Base-by-base conservation (phyloP, 176 grass and related monocot genomes). In the Elaeis guineensis region DNA sequence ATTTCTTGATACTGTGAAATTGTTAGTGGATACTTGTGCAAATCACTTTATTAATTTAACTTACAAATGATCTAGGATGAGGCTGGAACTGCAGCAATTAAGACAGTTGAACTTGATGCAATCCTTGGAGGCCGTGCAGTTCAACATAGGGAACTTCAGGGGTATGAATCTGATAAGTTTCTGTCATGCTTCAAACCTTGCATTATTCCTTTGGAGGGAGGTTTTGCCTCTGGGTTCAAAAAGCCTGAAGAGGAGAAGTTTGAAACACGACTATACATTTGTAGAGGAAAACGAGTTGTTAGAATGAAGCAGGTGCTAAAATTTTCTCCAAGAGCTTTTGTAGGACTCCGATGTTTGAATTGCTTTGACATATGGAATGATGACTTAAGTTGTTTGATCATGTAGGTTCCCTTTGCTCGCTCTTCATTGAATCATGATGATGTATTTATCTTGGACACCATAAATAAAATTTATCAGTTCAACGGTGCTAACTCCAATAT, bases 161-260 rank as follows among this genome's bases (percentile, higher is more conserved):
- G 93, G 28, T 83, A 89, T 58, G 93, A 98, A 59, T 98, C 93
- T 35, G 93, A 98, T 66, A 98, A 92, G 58, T 98, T 98, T 64
- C 54, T 98, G 15, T 98, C 93, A 29, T 98, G 86, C 74, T 98
- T 98, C 52, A 98, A 83, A 29, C 93, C 93, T 44, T 98, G 93
- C 69, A 98, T 98, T 79, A 87, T 98, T 86, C 93, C 93, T 75
- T 39, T 92, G 79, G 88, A 92, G 73, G 93, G 93, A 50, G 93
- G 88, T 54, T 98, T 98, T 76, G 88, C 88, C 11, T 98, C 93
- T 25, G 93, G 93, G 64, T 98, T 98, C 66, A 98, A 78, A 80
- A 85, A 44, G 56, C 81, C 79, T 53, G 88, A 92, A 63, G 93
- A 77, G 25, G 93, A 98, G 3, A 89, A 81, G 57, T 98, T 98